A percentile compares a stretch with the other conserved stretches of the same genome.
Evolutionary conservation across 2,329 filamentous ascomycete species (phyloP).

Genomic region (Hymenoscyphus fraxineus): DNA sequence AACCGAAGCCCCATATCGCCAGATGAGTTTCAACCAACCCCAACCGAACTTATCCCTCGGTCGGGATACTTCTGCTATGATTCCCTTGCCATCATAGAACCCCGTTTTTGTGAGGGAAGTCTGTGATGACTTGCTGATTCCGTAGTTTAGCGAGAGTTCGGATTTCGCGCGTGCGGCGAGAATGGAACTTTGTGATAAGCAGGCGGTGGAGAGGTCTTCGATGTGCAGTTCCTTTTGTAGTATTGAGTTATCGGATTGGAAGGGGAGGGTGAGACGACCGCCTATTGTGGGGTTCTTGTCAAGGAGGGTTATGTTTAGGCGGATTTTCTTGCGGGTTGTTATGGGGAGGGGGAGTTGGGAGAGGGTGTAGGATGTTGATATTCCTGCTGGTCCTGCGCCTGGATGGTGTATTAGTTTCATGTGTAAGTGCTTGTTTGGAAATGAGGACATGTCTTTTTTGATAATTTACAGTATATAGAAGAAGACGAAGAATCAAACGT

Average conservation of each 20-base stretch:
- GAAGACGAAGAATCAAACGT: not conserved
- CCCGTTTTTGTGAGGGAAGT: constrained; percentile 7
- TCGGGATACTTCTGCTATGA: constrained; percentile 9
- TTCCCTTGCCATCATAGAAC: constrained; percentile 9
- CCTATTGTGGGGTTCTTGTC: constrained; percentile 13
- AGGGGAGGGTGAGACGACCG: constrained; percentile 12
- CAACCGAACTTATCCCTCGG: constrained; percentile 9
- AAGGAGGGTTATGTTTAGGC: constrained; percentile 14
- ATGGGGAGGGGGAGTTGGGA: constrained; percentile 4
- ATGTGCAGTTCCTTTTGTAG: constrained; percentile 6
- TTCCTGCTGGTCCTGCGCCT: constrained; percentile 16
- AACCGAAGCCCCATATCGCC: constrained; percentile 12
- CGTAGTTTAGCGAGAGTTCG: constrained; percentile 1
- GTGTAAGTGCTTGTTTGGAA: not conserved
- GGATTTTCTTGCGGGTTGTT: not conserved
- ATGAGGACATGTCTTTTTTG: not conserved
- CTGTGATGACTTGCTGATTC: not conserved
- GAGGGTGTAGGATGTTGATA: constrained; percentile 10
- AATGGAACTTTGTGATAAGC: constrained; percentile 2
- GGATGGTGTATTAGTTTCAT: not conserved
- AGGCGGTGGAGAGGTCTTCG: constrained; percentile 11
- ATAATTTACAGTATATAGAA: not conserved
- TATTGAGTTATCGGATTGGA: not conserved
- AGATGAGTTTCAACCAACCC: constrained; percentile 10
- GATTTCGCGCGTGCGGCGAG: not conserved